phyloP scores from a whole-genome alignment of 805 yeast species.

The Candida stauntonica region DNA sequence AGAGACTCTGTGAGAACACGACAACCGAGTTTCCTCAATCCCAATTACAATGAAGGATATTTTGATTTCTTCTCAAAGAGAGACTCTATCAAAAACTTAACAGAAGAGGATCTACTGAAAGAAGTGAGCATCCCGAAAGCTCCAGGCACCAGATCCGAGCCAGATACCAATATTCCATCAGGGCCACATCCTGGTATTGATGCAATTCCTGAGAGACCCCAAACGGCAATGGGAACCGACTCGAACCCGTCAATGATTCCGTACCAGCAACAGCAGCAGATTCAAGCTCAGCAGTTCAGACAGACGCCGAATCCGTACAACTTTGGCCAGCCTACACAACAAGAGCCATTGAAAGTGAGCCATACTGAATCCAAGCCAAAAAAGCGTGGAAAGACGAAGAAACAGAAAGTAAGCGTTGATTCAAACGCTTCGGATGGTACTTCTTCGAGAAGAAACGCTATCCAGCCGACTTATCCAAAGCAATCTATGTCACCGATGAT shows the following conservation, averaged over 20 bases:
- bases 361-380: constrained; percentile 3
- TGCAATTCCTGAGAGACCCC: constrained; percentile 10
- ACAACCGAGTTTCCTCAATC: constrained; percentile 26
- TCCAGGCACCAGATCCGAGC: constrained; percentile 22
- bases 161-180: constrained; percentile 13
- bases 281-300: constrained; percentile 1
- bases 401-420: constrained; percentile 5
- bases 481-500: constrained; percentile 9
- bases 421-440: neutral
- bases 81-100: constrained; percentile 24
- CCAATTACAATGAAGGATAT: constrained; percentile 22
- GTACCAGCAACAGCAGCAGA: constrained; percentile 2
- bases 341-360: neutral
- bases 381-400: constrained; percentile 5
- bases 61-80: constrained; percentile 27
- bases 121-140: constrained; percentile 14
- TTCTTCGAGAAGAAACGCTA: constrained; percentile 12
- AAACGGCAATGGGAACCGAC: constrained; percentile 10
- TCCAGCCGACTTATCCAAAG: constrained; percentile 12
- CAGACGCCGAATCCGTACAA: neutral
- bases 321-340: neutral
- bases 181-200: no score
- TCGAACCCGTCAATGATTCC: constrained; percentile 2
- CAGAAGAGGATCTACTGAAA: constrained; percentile 14
- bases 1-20: constrained; percentile 26